A percentile compares a stretch with the other conserved stretches of the same genome.
These are phyloP conservation scores for Kwoniella sp. DNA, from an alignment of 768 basidiomycete genomes.

Conservation along the genomic window DNA sequence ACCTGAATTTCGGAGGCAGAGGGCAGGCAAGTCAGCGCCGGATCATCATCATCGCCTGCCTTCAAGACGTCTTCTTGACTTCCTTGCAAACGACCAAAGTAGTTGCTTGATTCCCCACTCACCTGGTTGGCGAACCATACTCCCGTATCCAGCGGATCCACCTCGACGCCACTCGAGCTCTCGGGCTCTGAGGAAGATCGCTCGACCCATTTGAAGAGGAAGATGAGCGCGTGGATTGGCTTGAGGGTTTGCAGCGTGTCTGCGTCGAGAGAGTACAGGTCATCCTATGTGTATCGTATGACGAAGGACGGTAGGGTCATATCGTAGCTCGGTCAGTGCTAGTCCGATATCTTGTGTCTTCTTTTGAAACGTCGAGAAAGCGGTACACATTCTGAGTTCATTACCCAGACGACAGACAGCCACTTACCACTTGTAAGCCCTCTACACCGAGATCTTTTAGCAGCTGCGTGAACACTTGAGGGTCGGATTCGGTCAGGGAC, in stretches of 20 bases:
- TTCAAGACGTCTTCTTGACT: background rate
- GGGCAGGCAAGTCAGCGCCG: conserved; percentile 1
- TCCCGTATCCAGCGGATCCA: conserved; percentile 62
- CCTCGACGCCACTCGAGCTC: conserved; percentile 43
- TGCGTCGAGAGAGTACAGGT: conserved; percentile 53
- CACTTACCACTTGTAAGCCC: conserved; percentile 53
- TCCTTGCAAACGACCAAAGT: background rate
- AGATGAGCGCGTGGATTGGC: conserved; percentile 87
- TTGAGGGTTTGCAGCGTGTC: conserved; percentile 68
- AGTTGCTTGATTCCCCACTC: conserved; percentile 11
- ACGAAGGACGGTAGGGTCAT: background rate
- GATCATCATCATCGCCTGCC: conserved; percentile 5
- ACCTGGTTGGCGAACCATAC: conserved; percentile 81
- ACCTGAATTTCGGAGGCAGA: conserved; percentile 59
- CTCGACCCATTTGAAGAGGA: conserved; percentile 96
- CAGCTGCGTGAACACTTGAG: conserved; percentile 53
- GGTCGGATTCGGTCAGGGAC: conserved; percentile 55
- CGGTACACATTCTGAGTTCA: background rate
- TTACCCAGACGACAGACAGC: background rate
- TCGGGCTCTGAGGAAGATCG: conserved; percentile 37
- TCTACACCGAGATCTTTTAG: conserved; percentile 51
- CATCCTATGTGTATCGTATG: conserved; percentile 47
- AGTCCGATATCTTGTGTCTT: too few species aligned
- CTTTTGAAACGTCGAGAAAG: background rate
- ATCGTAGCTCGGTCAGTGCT: conserved; percentile 2